A percentile compares a stretch with the other conserved stretches of the same genome.
These are phyloP conservation scores for Cenococcum geophilum DNA, from an alignment of 495 filamentous ascomycete genomes.

Conservation along the genomic window DNA sequence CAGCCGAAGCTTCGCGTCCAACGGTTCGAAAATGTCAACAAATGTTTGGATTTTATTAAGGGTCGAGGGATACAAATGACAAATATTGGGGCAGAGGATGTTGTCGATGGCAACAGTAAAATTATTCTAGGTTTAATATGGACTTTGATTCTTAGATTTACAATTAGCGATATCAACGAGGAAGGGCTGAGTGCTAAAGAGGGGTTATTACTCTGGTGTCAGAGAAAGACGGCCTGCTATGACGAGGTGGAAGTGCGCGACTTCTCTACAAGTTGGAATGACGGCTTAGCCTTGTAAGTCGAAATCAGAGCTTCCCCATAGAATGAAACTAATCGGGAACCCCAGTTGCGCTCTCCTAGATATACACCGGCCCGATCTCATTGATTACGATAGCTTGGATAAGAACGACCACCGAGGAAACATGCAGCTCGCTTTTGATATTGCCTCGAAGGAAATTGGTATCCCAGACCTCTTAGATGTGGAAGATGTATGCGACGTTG, in stretches of 20 bases:
- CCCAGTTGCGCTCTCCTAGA: conserved; percentile 79
- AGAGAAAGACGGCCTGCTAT: conserved; percentile 96
- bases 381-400: conserved; percentile 90
- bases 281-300: conserved; percentile 78
- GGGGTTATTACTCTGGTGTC: conserved; percentile 92
- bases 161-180: conserved; percentile 96
- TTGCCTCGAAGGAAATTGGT: conserved; percentile 91
- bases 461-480: conserved; percentile 94
- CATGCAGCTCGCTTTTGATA: conserved; percentile 95
- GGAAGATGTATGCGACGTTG: conserved; percentile 95
- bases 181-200: conserved; percentile 98
- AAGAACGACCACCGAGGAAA: conserved; percentile 93
- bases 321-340: conserved; percentile 8
- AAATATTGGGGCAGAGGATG: conserved; percentile 97
- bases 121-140: conserved; percentile 96
- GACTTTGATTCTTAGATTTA: conserved; percentile 95
- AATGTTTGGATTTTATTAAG: conserved; percentile 87
- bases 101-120: conserved; percentile 96
- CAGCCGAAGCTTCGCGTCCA: conserved; percentile 94
- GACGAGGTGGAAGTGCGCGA: conserved; percentile 91
- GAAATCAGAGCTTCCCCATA: not conserved
- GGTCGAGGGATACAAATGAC: conserved; percentile 89
- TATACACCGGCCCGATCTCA: conserved; percentile 93
- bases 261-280: conserved; percentile 94
- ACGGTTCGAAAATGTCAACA: conserved; percentile 97